Evolutionary conservation across 257 asterid genomes (phyloP), one percentile per base, ranked within the genome.

Genomic region (Nicotiana tomentosiformis): DNA sequence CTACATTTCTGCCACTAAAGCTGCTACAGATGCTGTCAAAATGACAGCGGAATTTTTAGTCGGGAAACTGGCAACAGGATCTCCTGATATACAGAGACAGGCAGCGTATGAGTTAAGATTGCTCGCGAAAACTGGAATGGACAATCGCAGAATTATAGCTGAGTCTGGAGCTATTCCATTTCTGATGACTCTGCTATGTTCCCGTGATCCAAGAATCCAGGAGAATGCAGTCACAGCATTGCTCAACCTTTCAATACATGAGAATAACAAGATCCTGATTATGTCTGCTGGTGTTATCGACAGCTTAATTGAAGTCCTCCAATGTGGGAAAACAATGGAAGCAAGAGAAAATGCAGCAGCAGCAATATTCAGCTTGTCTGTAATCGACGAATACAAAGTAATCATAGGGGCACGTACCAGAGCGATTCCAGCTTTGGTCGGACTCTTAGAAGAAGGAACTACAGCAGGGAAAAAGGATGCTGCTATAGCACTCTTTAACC

Each of bases 321-420:
- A 87, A 77, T 82, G 84, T 1, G 97, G 97, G 29, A 84, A 84
- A 84, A 91, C 96, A 12, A 90, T 88, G 97, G 97, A 92, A 85
- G 93, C 97, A 0, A 92, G 93, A 87, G 96, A 91, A 84, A 95
- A 95, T 58, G 97, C 98, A 49, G 98, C 97, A 83, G 98, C 97
- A 80, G 86, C 97, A 57, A 86, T 95, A 49, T 95, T 92, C 89
- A 95, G 98, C 87, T 84, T 93, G 66, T 92, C 97, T 4, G 88
- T 93, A 83, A 89, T 91, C 17, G 93, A 91, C 18, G 96, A 93
- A 23, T 83, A 89, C 81, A 95, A 93, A 83, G 84, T 88, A 80
- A 82, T 84, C 37, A 91, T 94, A 7, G 97, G 97, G 39, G 91
- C 90, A 76, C 91, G 83, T 60, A 89, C 91, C 0, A 86, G 85